These are phyloP conservation scores for Cladophialophora chaetospira DNA, from an alignment of 2,329 filamentous ascomycete genomes.

Conservation along the genomic window DNA sequence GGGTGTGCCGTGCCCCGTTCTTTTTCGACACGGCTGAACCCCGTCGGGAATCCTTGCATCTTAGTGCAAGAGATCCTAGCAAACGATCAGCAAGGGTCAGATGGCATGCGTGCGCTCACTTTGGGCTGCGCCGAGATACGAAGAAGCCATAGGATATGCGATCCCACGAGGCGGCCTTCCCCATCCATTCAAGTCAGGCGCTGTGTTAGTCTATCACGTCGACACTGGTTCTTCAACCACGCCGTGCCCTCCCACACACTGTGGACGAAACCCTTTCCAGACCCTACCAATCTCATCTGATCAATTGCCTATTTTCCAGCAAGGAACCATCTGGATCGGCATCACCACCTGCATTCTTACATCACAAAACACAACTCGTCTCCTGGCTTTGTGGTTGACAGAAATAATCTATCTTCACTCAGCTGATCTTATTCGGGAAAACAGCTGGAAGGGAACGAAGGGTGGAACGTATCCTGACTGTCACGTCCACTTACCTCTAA, in stretches of 20 bases:
- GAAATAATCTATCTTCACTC: too few relatives aligned
- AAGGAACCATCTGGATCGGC: background rate
- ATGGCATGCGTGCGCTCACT: slow-evolving; percentile 18
- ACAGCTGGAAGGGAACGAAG: too few relatives aligned
- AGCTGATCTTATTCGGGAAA: too few relatives aligned
- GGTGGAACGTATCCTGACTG: too few relatives aligned
- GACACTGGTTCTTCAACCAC: background rate
- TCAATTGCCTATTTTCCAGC: background rate
- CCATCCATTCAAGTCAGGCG: slow-evolving; percentile 2
- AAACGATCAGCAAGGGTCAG: slow-evolving; percentile 21
- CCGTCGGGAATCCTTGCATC: slow-evolving; percentile 2
- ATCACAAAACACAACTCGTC: background rate
- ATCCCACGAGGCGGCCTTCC: slow-evolving; percentile 21
- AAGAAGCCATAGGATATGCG: slow-evolving; percentile 1
- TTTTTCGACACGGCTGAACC: background rate
- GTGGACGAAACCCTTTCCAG: background rate
- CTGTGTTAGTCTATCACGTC: background rate
- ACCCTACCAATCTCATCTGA: slow-evolving; percentile 9
- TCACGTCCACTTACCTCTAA: too few relatives aligned
- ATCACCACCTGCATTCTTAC: slow-evolving; percentile 1
- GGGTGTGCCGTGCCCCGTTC: background rate
- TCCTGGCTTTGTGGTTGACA: too few relatives aligned
- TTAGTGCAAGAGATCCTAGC: slow-evolving; percentile 6
- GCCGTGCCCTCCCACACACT: background rate
- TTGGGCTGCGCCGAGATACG: slow-evolving; percentile 4